Evolutionary conservation across 169 alveolate species (phyloP).

Genomic region (Perkinsus marinus): DNA sequence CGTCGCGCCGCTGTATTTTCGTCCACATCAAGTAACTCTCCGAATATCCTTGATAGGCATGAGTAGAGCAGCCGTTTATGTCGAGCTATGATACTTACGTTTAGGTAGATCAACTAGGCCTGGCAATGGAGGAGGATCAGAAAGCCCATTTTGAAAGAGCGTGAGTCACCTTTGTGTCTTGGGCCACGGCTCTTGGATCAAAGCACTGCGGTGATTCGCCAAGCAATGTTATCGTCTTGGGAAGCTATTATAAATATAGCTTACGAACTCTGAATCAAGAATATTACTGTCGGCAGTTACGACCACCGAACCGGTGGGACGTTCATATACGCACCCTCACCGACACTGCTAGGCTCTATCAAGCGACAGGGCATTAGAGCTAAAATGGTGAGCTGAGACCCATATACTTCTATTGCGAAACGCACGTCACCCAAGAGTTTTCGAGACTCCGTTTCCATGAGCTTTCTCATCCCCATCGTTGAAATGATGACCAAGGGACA

Average conservation of each 20-base stretch:
- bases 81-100: too few species aligned
- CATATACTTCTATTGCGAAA: not conserved
- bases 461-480: too few species aligned
- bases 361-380: not conserved
- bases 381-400: not conserved
- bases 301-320: not conserved
- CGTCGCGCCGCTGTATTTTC: too few species aligned
- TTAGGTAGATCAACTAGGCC: not conserved
- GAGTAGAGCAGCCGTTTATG: too few species aligned
- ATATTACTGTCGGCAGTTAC: not conserved
- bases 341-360: not conserved
- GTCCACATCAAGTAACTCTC: too few species aligned
- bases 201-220: not conserved
- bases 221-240: not conserved
- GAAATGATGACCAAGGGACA: not conserved
- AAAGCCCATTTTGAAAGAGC: not conserved
- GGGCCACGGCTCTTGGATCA: not conserved
- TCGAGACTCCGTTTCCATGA: not conserved
- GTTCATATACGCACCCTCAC: not conserved
- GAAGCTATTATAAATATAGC: too few species aligned
- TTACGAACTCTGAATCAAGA: not conserved
- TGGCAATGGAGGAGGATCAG: not conserved
- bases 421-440: not conserved
- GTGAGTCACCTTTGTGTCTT: not conserved
- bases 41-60: too few species aligned